Evolutionary conservation across 805 yeast genomes (phyloP).

Genomic region (Teunomyces lycoperdinae): DNA sequence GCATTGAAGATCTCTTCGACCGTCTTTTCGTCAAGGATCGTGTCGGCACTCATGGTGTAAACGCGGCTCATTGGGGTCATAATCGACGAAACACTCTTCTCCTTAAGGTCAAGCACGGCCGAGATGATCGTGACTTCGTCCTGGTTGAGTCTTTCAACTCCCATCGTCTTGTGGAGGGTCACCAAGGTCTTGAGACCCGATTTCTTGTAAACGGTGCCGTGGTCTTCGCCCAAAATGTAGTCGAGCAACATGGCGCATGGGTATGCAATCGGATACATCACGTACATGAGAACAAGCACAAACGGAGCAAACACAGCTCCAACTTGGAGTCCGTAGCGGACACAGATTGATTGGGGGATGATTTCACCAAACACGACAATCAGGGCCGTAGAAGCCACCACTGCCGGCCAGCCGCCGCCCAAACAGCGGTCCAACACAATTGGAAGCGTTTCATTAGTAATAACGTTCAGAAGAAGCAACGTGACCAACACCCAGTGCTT

Average conservation of each 20-base stretch:
- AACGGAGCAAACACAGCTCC: slow-evolving; percentile 91
- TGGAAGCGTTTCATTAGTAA: slow-evolving; percentile 92
- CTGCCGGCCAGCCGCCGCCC: slow-evolving; percentile 98
- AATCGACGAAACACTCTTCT: slow-evolving; percentile 77
- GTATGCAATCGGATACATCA: slow-evolving; percentile 88
- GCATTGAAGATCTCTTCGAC: slow-evolving; percentile 90
- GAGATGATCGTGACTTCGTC: slow-evolving; percentile 96
- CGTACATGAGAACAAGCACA: slow-evolving; percentile 78
- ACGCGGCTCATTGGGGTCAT: slow-evolving; percentile 95
- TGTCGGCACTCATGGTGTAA: slow-evolving; percentile 81
- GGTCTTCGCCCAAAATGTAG: slow-evolving; percentile 85
- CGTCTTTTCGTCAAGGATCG: slow-evolving; percentile 74
- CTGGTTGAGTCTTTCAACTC: slow-evolving; percentile 85
- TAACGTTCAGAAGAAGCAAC: slow-evolving; percentile 76
- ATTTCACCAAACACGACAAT: slow-evolving; percentile 95
- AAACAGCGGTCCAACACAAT: slow-evolving; percentile 88
- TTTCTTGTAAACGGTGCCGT: slow-evolving; percentile 90
- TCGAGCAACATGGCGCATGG: slow-evolving; percentile 85
- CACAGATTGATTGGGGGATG: slow-evolving; percentile 92
- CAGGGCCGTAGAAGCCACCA: slow-evolving; percentile 85
- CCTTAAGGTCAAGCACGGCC: slow-evolving; percentile 91
- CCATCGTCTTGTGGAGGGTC: slow-evolving; percentile 90
- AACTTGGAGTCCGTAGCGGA: slow-evolving; percentile 85
- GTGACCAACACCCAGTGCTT: slow-evolving; percentile 97
- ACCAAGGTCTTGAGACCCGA: slow-evolving; percentile 92